A percentile compares a stretch with the other conserved stretches of the same genome.
Conservation (phyloP, 805 yeast genomes). For the Lachancea nothofagi region DNA sequence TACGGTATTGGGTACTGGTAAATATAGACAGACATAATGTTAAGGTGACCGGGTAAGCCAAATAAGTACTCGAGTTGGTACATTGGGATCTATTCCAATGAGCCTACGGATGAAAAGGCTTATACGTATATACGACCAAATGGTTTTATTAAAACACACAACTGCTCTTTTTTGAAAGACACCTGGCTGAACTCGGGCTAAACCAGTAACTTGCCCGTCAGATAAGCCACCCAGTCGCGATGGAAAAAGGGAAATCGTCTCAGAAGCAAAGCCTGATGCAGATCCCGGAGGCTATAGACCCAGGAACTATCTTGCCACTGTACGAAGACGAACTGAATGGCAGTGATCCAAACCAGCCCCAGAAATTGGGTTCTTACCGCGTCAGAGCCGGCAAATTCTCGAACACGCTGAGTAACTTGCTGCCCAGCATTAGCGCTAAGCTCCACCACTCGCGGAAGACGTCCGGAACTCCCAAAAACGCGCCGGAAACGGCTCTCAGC, state of each 20-base stretch:
- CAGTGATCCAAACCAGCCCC: slow-evolving; percentile 21
- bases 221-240: not conserved
- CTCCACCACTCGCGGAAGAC: slow-evolving; percentile 26
- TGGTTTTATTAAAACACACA: not conserved
- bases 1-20: too few relatives aligned
- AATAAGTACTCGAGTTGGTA: too few relatives aligned
- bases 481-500: slow-evolving; percentile 10
- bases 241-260: slow-evolving; percentile 13
- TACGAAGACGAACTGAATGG: slow-evolving; percentile 27
- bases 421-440: slow-evolving; percentile 35
- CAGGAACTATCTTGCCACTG: slow-evolving; percentile 32
- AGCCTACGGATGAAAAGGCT: not conserved
- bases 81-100: too few relatives aligned
- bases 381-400: slow-evolving; percentile 33
- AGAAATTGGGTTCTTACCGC: slow-evolving; percentile 33
- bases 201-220: not conserved
- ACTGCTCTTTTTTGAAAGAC: not conserved
- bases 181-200: not conserved
- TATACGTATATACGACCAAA: not conserved
- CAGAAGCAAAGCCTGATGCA: slow-evolving; percentile 9
- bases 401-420: slow-evolving; percentile 30
- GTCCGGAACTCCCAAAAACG: slow-evolving; percentile 9
- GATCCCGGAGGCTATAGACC: slow-evolving; percentile 31
- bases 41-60: too few relatives aligned
- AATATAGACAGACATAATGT: too few relatives aligned